Evolutionary conservation across 2,329 filamentous ascomycete species (phyloP), one percentile per base, ranked within the genome.

Genomic region (Fusarium sp.): DNA sequence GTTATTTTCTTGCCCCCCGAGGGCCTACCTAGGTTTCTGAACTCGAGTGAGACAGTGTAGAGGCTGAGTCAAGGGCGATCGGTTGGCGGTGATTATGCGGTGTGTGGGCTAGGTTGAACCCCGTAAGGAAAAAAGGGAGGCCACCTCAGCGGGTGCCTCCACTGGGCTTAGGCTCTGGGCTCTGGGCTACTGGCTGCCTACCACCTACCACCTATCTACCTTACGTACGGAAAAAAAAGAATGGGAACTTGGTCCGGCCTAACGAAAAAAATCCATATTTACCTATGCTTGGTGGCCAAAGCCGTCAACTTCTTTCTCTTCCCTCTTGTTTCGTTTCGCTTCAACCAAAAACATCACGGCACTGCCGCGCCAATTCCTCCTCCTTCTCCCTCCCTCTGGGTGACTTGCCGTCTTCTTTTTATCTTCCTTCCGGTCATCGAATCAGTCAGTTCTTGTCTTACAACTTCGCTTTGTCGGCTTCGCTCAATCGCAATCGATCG

Each of bases 291-390:
- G 60, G 61, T 69, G 60, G 72, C 67, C 67, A 69, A 62, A 57
- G 62, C 64, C 60, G 68, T 66, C 73, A 55, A 70, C 68, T 72
- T 66, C 61, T 59, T 73, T 62, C 66, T 63, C 67, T 67, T 65
- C 74, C 68, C 61, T 76, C 66, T 78, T 75, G 66, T 65, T 61
- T 77, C 69, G 51, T 41, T 55, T 71, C 71, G 61, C 72, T 76
- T 68, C 76, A 78, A 75, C 78, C 76, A 76, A 79, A 77, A 79
- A 79, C 77, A 79, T 78, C 74, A 80, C 79, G 84, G 83, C 84
- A 81, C 83, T 83, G 84, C 84, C 83, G 83, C 82, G 84, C 81
- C 84, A 85, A 85, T 83, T 77, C 78, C 75, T 78, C 78, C 75
- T 78, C 68, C 61, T 65, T 68, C 69, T 73, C 79, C 79, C 75